Evolutionary conservation across 2,329 filamentous ascomycete genomes (phyloP), one percentile per base, ranked within the genome.

Genomic region (Colletotrichum tanaceti): DNA sequence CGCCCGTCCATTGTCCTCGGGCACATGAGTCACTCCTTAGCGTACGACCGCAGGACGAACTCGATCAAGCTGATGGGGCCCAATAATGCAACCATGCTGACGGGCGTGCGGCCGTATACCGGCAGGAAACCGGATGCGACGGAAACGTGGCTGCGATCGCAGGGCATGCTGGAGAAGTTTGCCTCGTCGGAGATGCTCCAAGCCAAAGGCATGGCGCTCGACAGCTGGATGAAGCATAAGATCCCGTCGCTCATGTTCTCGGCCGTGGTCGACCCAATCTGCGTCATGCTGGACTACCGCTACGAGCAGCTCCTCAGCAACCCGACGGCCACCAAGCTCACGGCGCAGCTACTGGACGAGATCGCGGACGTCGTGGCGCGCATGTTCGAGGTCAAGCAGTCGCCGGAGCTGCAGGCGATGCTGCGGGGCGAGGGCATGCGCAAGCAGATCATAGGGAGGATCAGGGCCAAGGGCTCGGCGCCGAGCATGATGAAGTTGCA

Each of bases 1-100:
- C 86, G 92, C 32, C 96, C 96, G 2, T 88, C 87, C 63, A 97
- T 97, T 73, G 84, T 98, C 67, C 77, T 94, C 35, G 93, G 92
- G 10, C 84, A 89, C 65, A 82, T 86, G 77, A 81, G 78, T n/a
- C 81, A 86, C 67, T 78, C 80, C 0, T 70, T 90, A 4, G 79
- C 73, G 3, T 79, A 81, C 58, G 78, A 84, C 68, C 78, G 79
- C 7, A 75, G 78, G 10, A 73, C 77, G 46, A 74, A 78, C 63
- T 80, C 83, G 0, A 76, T 85, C 1, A 77, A 78, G 13, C 77
- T 84, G 59, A 74, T 74, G 52, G 61, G 66, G 4, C 71, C 73
- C 5, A 79, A 81, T 1, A 63, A 60, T 22, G 71, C 72, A 41
- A 72, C 84, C 11, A 75, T 72, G 43, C 76, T 84, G 28, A 76